These are phyloP conservation scores for Aspergillus hancockii DNA, from an alignment of 495 filamentous ascomycete species.

Conservation along the genomic window DNA sequence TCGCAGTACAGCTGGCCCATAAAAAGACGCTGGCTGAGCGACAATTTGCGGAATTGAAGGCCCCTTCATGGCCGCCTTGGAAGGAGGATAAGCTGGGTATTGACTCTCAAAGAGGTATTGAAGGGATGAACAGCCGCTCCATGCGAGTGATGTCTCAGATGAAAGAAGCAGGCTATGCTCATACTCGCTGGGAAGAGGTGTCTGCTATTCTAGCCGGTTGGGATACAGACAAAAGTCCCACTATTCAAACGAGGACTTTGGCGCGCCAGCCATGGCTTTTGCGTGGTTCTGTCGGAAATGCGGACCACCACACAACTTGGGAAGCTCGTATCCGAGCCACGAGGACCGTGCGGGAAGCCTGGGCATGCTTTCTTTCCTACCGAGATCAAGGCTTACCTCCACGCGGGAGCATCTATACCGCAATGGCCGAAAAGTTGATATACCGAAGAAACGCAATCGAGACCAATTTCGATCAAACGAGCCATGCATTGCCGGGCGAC, in stretches of 20 bases:
- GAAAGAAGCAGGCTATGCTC: conserved; percentile 63
- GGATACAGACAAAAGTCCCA: conserved; percentile 69
- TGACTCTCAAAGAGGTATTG: conserved; percentile 55
- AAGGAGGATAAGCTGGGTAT: conserved; percentile 62
- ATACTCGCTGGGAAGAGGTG: conserved; percentile 55
- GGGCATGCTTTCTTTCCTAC: conserved; percentile 65
- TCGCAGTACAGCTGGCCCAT: conserved; percentile 62
- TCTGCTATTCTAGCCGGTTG: conserved; percentile 61
- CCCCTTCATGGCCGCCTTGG: conserved; percentile 71
- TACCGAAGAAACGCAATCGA: conserved; percentile 34
- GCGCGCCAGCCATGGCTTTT: conserved; percentile 26
- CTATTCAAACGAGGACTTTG: conserved; percentile 62
- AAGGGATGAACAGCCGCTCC: conserved; percentile 60
- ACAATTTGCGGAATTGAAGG: conserved; percentile 60
- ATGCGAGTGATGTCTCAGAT: conserved; percentile 57
- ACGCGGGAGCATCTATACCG: conserved; percentile 48
- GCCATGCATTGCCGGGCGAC: conserved; percentile 58
- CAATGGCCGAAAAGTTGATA: conserved; percentile 63
- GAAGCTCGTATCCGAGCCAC: conserved; percentile 64
- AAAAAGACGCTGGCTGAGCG: conserved; percentile 60
- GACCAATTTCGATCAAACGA: conserved; percentile 22
- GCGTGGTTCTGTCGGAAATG: conserved; percentile 14
- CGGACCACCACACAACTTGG: conserved; percentile 47
- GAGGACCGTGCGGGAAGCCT: conserved; percentile 69
- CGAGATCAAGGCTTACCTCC: conserved; percentile 39